phyloP scores from a whole-genome alignment of 1,284 basidiomycete genomes.

The Moesziomyces antarcticus region DNA sequence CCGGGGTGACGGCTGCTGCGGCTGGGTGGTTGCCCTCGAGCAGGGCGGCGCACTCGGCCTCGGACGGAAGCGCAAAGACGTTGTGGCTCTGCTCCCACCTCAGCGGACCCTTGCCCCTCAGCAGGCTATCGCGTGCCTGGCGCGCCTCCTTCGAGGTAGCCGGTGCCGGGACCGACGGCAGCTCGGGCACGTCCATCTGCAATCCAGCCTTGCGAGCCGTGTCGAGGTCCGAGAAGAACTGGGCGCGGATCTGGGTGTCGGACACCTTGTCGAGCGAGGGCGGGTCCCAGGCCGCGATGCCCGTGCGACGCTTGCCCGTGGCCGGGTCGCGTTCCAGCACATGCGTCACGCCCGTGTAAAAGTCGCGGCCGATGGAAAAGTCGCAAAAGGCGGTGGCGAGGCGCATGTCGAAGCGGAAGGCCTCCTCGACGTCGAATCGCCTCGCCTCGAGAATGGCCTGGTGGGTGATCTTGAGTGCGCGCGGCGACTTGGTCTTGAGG shows the following conservation, averaged over 20 bases:
- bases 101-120: conserved; percentile 57
- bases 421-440: conserved; percentile 52
- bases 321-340: conserved; percentile 59
- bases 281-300: conserved; percentile 56
- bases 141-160: conserved; percentile 26
- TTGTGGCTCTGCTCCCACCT: conserved; percentile 61
- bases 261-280: conserved; percentile 52
- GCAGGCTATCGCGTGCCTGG: conserved; percentile 41
- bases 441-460: conserved; percentile 53
- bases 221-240: conserved; percentile 56
- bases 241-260: conserved; percentile 42
- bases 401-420: conserved; percentile 64
- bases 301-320: conserved; percentile 60
- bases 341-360: conserved; percentile 62
- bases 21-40: conserved; percentile 61
- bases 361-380: conserved; percentile 67
- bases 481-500: conserved; percentile 59
- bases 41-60: conserved; percentile 63
- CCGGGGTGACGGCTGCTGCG: conserved; percentile 47
- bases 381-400: conserved; percentile 66
- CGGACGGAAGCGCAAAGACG: conserved; percentile 59
- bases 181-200: conserved; percentile 41
- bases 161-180: conserved; percentile 30
- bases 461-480: conserved; percentile 61
- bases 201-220: conserved; percentile 53